These are phyloP conservation scores for Xylaria sp. DNA, from an alignment of 2,329 filamentous ascomycete species.

Conservation along the genomic window DNA sequence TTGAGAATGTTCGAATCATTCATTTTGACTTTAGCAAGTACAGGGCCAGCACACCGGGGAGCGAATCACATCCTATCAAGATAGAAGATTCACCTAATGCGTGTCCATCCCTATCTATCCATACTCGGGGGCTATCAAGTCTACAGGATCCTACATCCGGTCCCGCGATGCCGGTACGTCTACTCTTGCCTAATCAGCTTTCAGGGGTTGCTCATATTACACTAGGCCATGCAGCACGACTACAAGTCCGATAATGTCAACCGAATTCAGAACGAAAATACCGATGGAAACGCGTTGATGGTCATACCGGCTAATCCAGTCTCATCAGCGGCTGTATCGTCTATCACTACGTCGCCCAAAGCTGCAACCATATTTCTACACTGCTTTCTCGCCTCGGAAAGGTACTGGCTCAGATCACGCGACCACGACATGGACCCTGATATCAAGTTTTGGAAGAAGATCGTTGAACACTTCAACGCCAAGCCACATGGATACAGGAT, in stretches of 20 bases:
- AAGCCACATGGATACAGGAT: not conserved
- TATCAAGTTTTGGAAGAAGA: not conserved
- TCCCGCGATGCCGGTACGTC: not conserved
- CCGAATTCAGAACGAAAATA: not conserved
- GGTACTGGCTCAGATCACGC: constrained; percentile 1
- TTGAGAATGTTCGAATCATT: not conserved
- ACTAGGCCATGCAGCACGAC: not conserved
- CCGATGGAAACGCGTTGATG: not conserved
- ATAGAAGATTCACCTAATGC: constrained; percentile 16
- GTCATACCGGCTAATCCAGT: not conserved
- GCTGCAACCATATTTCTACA: constrained; percentile 5
- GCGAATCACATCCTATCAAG: constrained; percentile 11
- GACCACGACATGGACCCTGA: constrained; percentile 11
- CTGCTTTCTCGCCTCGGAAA: constrained; percentile 3
- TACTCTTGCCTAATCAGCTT: not conserved
- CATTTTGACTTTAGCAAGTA: constrained; percentile 9
- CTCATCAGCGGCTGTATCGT: not conserved
- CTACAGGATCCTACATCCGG: not conserved
- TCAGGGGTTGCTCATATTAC: not conserved
- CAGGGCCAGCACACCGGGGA: constrained; percentile 3
- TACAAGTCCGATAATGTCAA: not conserved
- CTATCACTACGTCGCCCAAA: constrained; percentile 4
- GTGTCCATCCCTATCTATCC: not conserved
- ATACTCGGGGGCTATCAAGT: not conserved
- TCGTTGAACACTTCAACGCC: constrained; percentile 3